Percentiles rank a stretch among this genome's conserved stretches.
Evolutionary conservation across 1,139 yeast species (phyloP).

Genomic region (Diutina mesorugosa): DNA sequence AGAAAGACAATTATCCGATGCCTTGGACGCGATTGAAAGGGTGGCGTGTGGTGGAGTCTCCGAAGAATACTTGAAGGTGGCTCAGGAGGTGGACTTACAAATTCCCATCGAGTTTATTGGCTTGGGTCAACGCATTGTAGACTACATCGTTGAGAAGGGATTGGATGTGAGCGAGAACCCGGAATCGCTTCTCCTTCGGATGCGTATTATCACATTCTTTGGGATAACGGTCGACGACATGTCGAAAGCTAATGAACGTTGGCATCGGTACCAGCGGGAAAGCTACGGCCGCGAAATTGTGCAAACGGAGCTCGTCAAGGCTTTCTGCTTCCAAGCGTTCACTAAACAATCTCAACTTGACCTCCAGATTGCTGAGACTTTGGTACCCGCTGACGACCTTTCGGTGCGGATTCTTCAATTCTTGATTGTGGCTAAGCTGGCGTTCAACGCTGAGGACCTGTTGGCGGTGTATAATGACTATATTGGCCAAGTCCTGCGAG

Average conservation of each 20-base stretch:
- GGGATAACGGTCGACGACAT: conserved; percentile 12
- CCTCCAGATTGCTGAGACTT: not conserved
- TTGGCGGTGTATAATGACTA: conserved; percentile 41
- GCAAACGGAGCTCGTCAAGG: conserved; percentile 13
- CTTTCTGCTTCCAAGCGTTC: conserved; percentile 8
- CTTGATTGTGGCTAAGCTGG: conserved; percentile 33
- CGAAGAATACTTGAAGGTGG: not conserved
- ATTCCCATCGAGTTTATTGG: not conserved
- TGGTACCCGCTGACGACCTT: not conserved
- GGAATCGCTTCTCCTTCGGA: conserved; percentile 6
- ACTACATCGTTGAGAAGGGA: conserved; percentile 11
- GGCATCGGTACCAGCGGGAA: conserved; percentile 24
- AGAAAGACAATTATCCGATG: not conserved
- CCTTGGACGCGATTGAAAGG: not conserved
- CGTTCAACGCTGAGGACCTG: conserved; percentile 30
- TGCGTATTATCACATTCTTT: conserved; percentile 7
- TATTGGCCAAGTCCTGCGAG: conserved; percentile 23
- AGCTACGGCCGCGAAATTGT: conserved; percentile 23
- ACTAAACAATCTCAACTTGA: not conserved
- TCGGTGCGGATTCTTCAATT: conserved; percentile 13
- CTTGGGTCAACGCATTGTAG: conserved; percentile 1
- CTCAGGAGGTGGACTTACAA: not conserved
- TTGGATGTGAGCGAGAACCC: conserved; percentile 13
- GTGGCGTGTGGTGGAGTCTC: not conserved
- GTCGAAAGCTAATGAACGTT: conserved; percentile 16